A percentile compares a stretch with the other conserved stretches of the same genome.
Conservation (phyloP, 1,284 basidiomycete species). For the Trichosporon inkin region DNA sequence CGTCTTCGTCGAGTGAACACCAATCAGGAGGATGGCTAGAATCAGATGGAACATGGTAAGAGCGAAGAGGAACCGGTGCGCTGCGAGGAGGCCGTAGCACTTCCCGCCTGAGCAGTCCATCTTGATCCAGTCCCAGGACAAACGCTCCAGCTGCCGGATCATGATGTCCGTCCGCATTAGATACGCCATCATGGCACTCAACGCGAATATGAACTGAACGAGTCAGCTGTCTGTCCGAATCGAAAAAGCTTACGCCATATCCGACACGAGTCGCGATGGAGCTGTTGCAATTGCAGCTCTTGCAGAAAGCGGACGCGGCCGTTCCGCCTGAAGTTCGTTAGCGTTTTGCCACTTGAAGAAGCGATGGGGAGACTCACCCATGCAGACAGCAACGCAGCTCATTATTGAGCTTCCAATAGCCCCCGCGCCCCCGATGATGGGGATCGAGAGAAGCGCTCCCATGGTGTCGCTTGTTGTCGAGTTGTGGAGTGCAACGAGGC, state of each 20-base stretch:
- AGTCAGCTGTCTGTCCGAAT: slow-evolving; percentile 6
- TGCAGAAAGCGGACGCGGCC: slow-evolving; percentile 90
- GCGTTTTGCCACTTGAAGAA: not conserved
- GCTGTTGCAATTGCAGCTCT: slow-evolving; percentile 98
- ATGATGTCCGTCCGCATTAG: slow-evolving; percentile 86
- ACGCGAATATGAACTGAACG: slow-evolving; percentile 79
- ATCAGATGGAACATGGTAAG: slow-evolving; percentile 84
- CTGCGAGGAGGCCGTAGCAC: slow-evolving; percentile 96
- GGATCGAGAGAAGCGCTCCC: slow-evolving; percentile 80
- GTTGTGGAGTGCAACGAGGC: not conserved
- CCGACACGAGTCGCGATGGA: slow-evolving; percentile 97
- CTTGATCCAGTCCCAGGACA: slow-evolving; percentile 95
- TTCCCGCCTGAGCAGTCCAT: slow-evolving; percentile 91
- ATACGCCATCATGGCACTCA: slow-evolving; percentile 97
- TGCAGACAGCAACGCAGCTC: slow-evolving; percentile 58
- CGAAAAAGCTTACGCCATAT: slow-evolving; percentile 65
- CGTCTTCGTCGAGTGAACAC: slow-evolving; percentile 81
- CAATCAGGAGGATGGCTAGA: slow-evolving; percentile 72
- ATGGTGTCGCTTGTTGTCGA: slow-evolving; percentile 50
- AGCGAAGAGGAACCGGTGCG: slow-evolving; percentile 96
- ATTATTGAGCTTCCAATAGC: slow-evolving; percentile 74
- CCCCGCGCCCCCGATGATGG: slow-evolving; percentile 68
- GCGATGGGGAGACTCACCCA: slow-evolving; percentile 61
- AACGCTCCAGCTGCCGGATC: slow-evolving; percentile 82
- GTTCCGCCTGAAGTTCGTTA: slow-evolving; percentile 35